Evolutionary conservation across 1,284 basidiomycete species (phyloP), one percentile per base, ranked within the genome.

Genomic region (Pseudozyma sp.): DNA sequence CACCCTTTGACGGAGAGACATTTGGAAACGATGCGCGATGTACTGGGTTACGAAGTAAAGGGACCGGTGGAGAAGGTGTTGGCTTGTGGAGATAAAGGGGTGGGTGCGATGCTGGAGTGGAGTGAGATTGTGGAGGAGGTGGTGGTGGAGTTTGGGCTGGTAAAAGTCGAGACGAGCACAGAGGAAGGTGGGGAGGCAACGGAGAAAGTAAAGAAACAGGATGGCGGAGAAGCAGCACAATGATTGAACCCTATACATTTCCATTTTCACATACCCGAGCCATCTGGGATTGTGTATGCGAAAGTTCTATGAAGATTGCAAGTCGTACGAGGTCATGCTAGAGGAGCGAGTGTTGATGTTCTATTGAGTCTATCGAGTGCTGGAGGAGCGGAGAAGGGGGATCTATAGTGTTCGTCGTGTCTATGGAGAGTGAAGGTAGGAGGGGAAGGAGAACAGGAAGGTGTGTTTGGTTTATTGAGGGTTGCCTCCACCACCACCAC

Each of bases 61-160:
- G 95, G 95, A 0, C 96, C 95, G 0, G 91, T 95, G 43, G 90
- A 90, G 1, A 97, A 96, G 86, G 87, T 82, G 19, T 88, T 99
- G 6, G 96, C 96, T 4, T 99, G 96, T 82, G 96, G 95, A 1
- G 96, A 99, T 85, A 85, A 93, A 52, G 95, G 95, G 91, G 78
- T 56, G 9, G 82, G 82, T 11, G 82, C 82, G 1, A 84, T 84
- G 82, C 25, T 51, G 13, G 81, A 84, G 58, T 84, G 82, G 82
- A 57, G 12, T 6, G 68, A 76, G 31, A 79, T 84, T 42, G 81
- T 81, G 5, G 4, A 47, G 13, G 18, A 58, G 8, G 68, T 79
- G 5, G 76, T 64, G 19, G 51, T 60, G 4, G 50, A 58, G 18
- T 81, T 55, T 36, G 71, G 55, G 7, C 36, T 71, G 47, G 48